A percentile compares a stretch with the other conserved stretches of the same genome.
These are phyloP conservation scores for Macrophomina phaseolina DNA, from an alignment of 2,329 filamentous ascomycete genomes.

Conservation along the genomic window DNA sequence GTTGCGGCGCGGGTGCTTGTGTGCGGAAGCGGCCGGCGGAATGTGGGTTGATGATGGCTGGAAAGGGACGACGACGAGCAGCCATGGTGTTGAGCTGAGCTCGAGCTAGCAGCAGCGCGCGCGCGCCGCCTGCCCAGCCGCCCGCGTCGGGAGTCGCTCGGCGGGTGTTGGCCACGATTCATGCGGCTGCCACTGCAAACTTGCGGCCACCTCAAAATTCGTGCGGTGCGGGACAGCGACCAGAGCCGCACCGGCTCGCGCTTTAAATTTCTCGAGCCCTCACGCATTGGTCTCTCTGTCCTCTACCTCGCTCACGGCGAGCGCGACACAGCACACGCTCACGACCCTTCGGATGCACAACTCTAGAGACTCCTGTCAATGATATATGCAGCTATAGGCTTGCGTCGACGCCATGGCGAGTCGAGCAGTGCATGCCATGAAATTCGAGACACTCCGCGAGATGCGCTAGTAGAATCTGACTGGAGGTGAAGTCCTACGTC, in stretches of 20 bases:
- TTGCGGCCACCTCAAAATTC: conserved; percentile 4
- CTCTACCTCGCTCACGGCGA: not conserved
- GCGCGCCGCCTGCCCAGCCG: conserved; percentile 14
- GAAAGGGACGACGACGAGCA: conserved; percentile 16
- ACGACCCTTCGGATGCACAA: not conserved
- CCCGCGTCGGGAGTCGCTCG: not conserved
- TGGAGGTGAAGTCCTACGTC: no score
- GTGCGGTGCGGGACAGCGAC: conserved; percentile 12
- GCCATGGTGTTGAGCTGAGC: conserved; percentile 25
- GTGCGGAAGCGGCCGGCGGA: conserved; percentile 5
- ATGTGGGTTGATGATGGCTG: conserved; percentile 19
- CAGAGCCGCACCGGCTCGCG: conserved; percentile 8
- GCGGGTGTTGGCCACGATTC: not conserved
- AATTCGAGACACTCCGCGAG: not conserved
- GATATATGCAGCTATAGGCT: no score
- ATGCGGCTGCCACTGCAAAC: not conserved
- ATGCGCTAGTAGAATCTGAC: no score
- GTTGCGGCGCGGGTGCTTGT: conserved; percentile 17
- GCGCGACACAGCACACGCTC: not conserved
- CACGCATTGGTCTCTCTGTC: not conserved
- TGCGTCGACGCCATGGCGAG: no score
- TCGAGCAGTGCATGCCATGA: no score
- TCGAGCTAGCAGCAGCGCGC: conserved; percentile 15
- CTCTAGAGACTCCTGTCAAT: no score
- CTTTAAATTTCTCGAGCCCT: conserved; percentile 17